phyloP scores from a whole-genome alignment of 805 yeast species.

The Tetrapisispora nanseiensis region DNA sequence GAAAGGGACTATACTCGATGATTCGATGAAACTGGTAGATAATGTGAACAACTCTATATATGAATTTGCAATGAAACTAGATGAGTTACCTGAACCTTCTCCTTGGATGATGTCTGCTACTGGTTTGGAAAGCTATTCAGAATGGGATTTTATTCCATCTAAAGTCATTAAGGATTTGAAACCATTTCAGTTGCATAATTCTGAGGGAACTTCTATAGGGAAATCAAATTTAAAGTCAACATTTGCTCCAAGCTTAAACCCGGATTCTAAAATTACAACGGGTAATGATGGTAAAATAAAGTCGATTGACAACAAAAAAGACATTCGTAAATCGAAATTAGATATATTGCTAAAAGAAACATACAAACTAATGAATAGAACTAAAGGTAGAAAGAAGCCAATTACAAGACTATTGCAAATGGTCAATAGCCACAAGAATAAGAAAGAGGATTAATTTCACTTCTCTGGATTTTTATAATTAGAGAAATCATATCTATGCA shows the following conservation, averaged over 20 bases:
- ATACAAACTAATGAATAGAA: slow-evolving; percentile 14
- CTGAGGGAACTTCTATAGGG: not conserved
- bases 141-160: slow-evolving; percentile 29
- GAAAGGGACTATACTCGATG: not conserved
- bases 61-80: slow-evolving; percentile 25
- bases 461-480: too few relatives aligned
- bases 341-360: slow-evolving; percentile 13
- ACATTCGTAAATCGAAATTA: slow-evolving; percentile 8
- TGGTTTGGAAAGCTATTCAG: slow-evolving; percentile 28
- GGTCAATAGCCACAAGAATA: slow-evolving; percentile 7
- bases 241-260: too few relatives aligned
- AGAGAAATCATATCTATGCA: too few relatives aligned
- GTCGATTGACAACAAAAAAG: slow-evolving; percentile 5
- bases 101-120: slow-evolving; percentile 32
- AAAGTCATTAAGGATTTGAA: slow-evolving; percentile 22
- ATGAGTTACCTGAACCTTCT: slow-evolving; percentile 20
- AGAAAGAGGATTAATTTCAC: not conserved
- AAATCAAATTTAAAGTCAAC: not conserved
- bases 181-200: slow-evolving; percentile 30
- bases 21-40: not conserved
- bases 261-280: not conserved
- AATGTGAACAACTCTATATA: slow-evolving; percentile 14
- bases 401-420: slow-evolving; percentile 19
- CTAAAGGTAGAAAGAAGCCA: slow-evolving; percentile 25
- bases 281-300: not conserved